Evolutionary conservation across 805 yeast species (phyloP), one percentile per base, ranked within the genome.

Genomic region (Cyberlindnera mrakii): DNA sequence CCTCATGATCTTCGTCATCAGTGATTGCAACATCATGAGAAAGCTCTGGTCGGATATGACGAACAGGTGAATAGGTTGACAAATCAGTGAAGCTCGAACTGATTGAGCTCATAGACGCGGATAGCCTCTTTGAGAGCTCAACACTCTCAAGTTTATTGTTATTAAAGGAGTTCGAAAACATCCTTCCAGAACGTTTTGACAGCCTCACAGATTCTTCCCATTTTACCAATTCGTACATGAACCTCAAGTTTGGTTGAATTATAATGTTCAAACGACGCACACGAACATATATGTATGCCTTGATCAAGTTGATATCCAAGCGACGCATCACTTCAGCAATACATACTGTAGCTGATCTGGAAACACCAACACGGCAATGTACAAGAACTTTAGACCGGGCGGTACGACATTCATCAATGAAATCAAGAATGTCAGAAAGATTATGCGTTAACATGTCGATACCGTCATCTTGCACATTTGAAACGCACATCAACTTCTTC

Each of bases 361-460:
- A 86, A 4, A 91, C 98, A 0, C 98, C 98, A 38, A 88, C 97
- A 57, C 95, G 85, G 55, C 98, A 91, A 61, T 91, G 98, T 10
- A 91, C 90, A 47, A 91, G 68, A 2, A 82, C 78, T 37, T 74
- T 75, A 18, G 77, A 77, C 31, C 64, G 65, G 1, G 52, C 50
- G 17, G 60, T 50, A 49, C 68, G 66, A 16, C 77, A 75, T 23
- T 70, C 72, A 41, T 85, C 83, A 40, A 89, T 76, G 55, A 79
- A 86, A 2, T 74, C 67, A 33, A 91, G 66, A 18, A 90, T 80
- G 33, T 72, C 71, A 13, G 80, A 78, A 35, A 90, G 67, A 4
- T 83, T 74, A 31, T 66, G 64, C 0, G 83, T 71, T 39, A 90
- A 65, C 44, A 85, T 80, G 48, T 90, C 96, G 37, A 85, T 81